phyloP scores from a whole-genome alignment of 2,329 filamentous ascomycete genomes.

The Pleochaeta shiraiana region DNA sequence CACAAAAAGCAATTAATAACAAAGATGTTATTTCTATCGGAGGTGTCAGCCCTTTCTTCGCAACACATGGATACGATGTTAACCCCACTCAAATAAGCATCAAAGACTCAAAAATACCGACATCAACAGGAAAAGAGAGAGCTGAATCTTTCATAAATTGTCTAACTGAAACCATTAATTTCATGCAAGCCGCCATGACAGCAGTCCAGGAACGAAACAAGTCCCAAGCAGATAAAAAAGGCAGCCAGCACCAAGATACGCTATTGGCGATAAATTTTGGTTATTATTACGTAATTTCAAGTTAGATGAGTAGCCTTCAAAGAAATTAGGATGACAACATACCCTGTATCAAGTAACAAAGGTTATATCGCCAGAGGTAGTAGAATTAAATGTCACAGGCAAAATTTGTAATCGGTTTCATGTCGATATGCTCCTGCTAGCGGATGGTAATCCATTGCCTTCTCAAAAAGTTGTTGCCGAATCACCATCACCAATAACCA shows the following conservation, averaged over 20 bases:
- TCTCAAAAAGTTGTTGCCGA: background rate
- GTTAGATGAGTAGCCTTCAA: background rate
- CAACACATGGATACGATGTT: background rate
- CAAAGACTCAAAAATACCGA: background rate
- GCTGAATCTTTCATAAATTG: background rate
- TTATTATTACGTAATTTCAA: background rate
- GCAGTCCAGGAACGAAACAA: background rate
- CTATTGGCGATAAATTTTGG: background rate
- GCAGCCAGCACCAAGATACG: background rate
- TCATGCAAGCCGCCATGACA: background rate
- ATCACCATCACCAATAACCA: background rate
- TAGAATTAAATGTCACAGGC: background rate
- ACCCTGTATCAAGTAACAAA: background rate
- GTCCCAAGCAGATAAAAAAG: background rate
- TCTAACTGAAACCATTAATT: background rate
- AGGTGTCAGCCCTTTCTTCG: background rate
- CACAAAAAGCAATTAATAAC: constrained; percentile 1
- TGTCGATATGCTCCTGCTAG: too few relatives aligned
- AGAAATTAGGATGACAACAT: background rate
- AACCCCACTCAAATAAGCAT: background rate
- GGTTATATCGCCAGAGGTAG: too few relatives aligned
- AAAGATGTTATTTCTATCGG: background rate
- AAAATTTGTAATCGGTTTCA: background rate
- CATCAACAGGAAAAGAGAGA: background rate
- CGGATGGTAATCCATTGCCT: background rate